These are phyloP conservation scores for Trichocomaceae sp. DNA, from an alignment of 2,329 filamentous ascomycete species.

Conservation along the genomic window DNA sequence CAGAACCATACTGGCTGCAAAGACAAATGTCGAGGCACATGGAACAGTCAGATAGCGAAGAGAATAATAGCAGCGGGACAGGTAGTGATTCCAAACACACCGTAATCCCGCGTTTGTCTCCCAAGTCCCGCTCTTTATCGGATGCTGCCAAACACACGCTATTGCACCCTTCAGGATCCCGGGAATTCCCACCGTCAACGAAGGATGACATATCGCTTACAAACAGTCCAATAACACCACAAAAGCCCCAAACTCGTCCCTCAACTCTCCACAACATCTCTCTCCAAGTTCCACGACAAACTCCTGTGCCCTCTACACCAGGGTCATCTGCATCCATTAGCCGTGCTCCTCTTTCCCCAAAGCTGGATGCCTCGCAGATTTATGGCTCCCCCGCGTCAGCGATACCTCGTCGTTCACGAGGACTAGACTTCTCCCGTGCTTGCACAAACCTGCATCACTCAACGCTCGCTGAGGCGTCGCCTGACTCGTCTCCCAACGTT, in stretches of 20 bases:
- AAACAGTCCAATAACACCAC: slow-evolving; percentile 54
- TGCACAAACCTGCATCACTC: slow-evolving; percentile 95
- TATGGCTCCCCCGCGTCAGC: slow-evolving; percentile 85
- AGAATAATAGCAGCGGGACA: slow-evolving; percentile 3
- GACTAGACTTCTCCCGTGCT: slow-evolving; percentile 86
- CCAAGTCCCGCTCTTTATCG: slow-evolving; percentile 58
- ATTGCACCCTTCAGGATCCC: slow-evolving; percentile 54
- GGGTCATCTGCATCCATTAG: slow-evolving; percentile 44
- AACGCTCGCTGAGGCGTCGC: slow-evolving; percentile 81
- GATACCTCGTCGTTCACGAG: slow-evolving; percentile 78
- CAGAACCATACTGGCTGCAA: slow-evolving; percentile 13
- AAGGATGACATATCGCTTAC: slow-evolving; percentile 61
- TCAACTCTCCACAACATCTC: slow-evolving; percentile 60
- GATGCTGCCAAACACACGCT: slow-evolving; percentile 56
- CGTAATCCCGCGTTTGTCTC: slow-evolving; percentile 23
- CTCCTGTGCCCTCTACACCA: slow-evolving; percentile 36
- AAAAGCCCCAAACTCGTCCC: slow-evolving; percentile 55
- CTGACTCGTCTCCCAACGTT: slow-evolving; percentile 83
- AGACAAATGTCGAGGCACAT: slow-evolving; percentile 10
- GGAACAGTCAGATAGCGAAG: slow-evolving; percentile 11
- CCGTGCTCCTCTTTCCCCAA: slow-evolving; percentile 69
- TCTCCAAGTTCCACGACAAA: slow-evolving; percentile 59
- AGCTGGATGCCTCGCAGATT: slow-evolving; percentile 74
- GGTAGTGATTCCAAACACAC: slow-evolving; percentile 1
- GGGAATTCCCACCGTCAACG: slow-evolving; percentile 48